Conservation (phyloP, 805 yeast genomes). For the Cyberlindnera americana region DNA sequence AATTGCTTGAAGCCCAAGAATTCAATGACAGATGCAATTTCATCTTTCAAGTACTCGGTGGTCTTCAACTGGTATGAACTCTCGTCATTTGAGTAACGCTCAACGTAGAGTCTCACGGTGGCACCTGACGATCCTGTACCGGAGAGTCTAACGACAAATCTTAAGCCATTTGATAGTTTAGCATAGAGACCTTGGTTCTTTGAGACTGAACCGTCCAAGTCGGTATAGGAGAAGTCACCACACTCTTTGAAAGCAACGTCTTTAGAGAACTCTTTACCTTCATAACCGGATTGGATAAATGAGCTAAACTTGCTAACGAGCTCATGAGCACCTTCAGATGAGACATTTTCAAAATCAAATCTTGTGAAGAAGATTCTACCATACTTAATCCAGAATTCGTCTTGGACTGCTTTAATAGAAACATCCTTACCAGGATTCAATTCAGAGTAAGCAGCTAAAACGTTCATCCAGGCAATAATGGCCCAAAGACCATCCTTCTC, state of each 20-base stretch:
- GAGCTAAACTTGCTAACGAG: conserved; percentile 53
- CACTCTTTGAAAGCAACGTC: conserved; percentile 61
- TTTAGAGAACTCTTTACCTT: conserved; percentile 50
- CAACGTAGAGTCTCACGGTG: conserved; percentile 88
- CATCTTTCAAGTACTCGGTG: conserved; percentile 62
- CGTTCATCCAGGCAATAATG: conserved; percentile 93
- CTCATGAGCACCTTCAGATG: conserved; percentile 67
- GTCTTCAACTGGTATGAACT: conserved; percentile 49
- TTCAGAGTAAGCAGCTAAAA: conserved; percentile 77
- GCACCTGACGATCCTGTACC: conserved; percentile 99
- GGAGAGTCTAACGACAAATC: conserved; percentile 85
- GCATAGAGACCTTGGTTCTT: conserved; percentile 84
- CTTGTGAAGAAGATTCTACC: conserved; percentile 98
- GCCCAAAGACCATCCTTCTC: conserved; percentile 99
- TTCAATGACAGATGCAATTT: conserved; percentile 57
- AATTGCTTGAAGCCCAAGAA: conserved; percentile 69
- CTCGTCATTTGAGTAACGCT: conserved; percentile 67
- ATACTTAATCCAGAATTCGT: conserved; percentile 82
- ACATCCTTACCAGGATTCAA: conserved; percentile 52
- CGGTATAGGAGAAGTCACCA: conserved; percentile 89
- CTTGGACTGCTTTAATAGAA: conserved; percentile 76
- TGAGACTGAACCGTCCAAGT: conserved; percentile 89
- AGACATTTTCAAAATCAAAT: conserved; percentile 86
- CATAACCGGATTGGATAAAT: conserved; percentile 33
- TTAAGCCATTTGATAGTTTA: conserved; percentile 74